These are phyloP conservation scores for Vigna radiata DNA, from an alignment of 306 rosid genomes.

Conservation along the genomic window DNA sequence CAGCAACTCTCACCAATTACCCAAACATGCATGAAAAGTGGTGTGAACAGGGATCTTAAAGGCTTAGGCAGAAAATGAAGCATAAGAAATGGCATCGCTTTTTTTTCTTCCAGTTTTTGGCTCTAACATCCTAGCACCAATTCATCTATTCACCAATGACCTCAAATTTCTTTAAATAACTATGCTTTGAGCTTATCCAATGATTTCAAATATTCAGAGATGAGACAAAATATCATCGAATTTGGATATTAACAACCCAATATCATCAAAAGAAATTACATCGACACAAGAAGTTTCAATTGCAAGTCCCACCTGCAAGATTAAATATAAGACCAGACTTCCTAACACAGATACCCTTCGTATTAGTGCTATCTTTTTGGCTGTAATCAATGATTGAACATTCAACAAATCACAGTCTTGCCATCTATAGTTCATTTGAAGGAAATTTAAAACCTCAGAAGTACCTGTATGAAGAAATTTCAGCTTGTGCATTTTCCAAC, in stretches of 20 bases:
- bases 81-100: neutral
- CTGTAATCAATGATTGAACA: conserved; percentile 11
- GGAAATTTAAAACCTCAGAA: conserved; percentile 35
- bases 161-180: neutral
- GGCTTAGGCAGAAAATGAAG: neutral
- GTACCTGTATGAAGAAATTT: conserved; percentile 84
- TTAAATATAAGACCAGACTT: conserved; percentile 21
- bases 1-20: conserved; percentile 22
- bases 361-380: neutral
- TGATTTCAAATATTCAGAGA: neutral
- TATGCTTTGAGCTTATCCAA: conserved; percentile 10
- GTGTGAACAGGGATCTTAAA: conserved; percentile 9
- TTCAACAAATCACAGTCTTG: conserved; percentile 14
- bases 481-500: conserved; percentile 82
- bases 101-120: neutral
- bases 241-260: conserved; percentile 2
- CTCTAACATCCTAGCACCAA: neutral
- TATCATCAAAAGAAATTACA: neutral
- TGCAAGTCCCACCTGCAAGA: conserved; percentile 21
- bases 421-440: neutral
- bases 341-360: neutral
- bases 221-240: conserved; percentile 3
- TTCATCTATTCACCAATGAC: conserved; percentile 17
- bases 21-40: conserved; percentile 2
- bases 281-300: neutral